Base-by-base conservation (phyloP, 2,329 filamentous ascomycete genomes). In the Arthrobotrys pseudoclavata region DNA sequence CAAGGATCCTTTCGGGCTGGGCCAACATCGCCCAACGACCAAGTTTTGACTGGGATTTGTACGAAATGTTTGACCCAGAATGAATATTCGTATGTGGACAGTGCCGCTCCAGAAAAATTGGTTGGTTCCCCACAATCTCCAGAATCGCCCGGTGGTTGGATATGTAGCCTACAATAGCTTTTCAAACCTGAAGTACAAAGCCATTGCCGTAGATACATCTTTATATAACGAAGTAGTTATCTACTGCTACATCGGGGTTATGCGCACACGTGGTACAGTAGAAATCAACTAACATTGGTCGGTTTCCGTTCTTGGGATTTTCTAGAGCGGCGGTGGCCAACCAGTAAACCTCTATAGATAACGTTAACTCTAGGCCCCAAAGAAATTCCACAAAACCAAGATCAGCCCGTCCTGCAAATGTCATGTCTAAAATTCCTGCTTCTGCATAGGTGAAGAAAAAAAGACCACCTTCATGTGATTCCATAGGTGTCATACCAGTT, bases 91-190 rank as follows among this genome's bases (percentile, higher is more conserved):
- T 22, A 60, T 69, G 64, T 53, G 52, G 63, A 57, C 26, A 18
- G 15, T 68, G 45, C 52, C 31, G 47, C 50, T 53, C 50, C 50
- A 53, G 50, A 31, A 31, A 63, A 63, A 62, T 62, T 22, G 67
- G 50, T 70, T 63, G 55, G 55, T 70, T 55, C 67, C 67, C 67
- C 67, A 63, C 67, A 70, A 53, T 70, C 47, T 70, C 62, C 52
- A 69, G n/a, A 37, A 9, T 50, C 47, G 26, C 60, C 37, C 24
- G 15, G 22, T 12, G 12, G 13, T 34, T 18, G 20, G 31, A 24
- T 9, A 12, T 24, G n/a, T 10, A 37, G 40, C 20, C 45, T 6
- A 52, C 13, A 50, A 24, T 6, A 45, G 42, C 29, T 50, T 50
- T 31, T 18, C 40, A 26, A 53, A 18, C 26, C 18, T 10, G 50